Conservation (phyloP, 164 flowering plant species). For the Vitis riparia region DNA sequence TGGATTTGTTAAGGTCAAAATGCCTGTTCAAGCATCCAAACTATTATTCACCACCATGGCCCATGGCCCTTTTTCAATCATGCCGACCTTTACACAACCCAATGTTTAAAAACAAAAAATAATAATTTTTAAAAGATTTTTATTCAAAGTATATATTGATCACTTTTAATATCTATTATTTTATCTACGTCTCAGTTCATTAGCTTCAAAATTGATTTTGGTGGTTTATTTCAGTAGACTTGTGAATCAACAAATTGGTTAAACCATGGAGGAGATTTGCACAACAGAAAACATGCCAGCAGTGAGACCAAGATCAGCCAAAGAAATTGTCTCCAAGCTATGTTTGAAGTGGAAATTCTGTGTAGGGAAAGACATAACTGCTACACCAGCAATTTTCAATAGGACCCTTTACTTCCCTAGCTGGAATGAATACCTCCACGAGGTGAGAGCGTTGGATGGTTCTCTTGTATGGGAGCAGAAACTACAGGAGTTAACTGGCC, state of each 20-base stretch:
- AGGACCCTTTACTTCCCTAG: constrained; percentile 35
- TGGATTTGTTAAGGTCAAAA: no score
- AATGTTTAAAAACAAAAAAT: no score
- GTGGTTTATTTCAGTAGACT: no score
- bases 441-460: constrained; percentile 28
- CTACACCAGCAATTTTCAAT: constrained; percentile 36
- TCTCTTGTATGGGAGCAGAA: constrained; percentile 32
- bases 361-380: constrained; percentile 31
- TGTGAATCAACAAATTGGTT: constrained; percentile 15
- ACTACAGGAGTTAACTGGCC: constrained; percentile 25
- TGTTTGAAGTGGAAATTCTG: constrained; percentile 32
- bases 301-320: constrained; percentile 31
- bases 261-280: constrained; percentile 40
- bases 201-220: no score
- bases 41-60: no score
- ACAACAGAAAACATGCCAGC: constrained; percentile 33
- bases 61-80: no score
- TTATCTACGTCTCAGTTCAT: no score
- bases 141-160: no score
- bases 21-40: no score
- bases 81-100: no score
- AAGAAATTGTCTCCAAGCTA: constrained; percentile 23
- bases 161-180: no score
- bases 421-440: constrained; percentile 44
- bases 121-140: no score